A percentile compares a stretch with the other conserved stretches of the same genome.
Conservation (phyloP, 345 rosid genomes). For the Syzygium aqueum region DNA sequence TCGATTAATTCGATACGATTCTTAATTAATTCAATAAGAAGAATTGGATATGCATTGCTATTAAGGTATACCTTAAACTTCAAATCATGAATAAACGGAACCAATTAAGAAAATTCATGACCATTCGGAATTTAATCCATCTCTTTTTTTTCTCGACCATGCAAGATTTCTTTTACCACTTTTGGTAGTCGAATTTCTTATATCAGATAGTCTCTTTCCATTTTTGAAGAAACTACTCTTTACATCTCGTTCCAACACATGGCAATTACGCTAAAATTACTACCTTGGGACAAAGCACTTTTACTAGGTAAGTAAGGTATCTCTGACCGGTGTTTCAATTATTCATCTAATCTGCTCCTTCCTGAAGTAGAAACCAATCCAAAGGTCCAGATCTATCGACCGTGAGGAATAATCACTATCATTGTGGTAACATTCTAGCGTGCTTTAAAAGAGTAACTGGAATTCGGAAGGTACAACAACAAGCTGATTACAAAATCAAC, state of each 20-base stretch:
- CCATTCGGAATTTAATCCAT: no score
- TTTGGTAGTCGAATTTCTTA: not conserved
- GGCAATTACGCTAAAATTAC: not conserved
- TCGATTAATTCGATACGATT: no score
- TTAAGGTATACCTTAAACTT: no score
- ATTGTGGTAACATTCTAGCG: not conserved
- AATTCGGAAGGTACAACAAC: not conserved
- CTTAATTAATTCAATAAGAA: no score
- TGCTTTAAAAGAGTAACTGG: not conserved
- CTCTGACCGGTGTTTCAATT: not conserved
- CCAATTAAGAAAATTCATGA: no score
- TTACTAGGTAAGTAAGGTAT: not conserved
- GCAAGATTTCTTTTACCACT: not conserved
- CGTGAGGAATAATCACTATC: not conserved
- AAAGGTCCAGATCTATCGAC: not conserved
- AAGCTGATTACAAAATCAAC: not conserved
- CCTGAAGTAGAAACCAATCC: not conserved
- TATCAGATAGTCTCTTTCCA: not conserved
- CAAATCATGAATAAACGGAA: no score
- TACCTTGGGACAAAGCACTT: not conserved
- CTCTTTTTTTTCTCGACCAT: not conserved
- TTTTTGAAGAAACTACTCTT: not conserved
- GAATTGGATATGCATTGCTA: no score
- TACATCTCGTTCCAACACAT: not conserved
- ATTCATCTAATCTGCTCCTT: not conserved